Evolutionary conservation across 73 alveolate genomes (phyloP), one percentile per base, ranked within the genome.

Genomic region (Blepharisma stoltei): DNA sequence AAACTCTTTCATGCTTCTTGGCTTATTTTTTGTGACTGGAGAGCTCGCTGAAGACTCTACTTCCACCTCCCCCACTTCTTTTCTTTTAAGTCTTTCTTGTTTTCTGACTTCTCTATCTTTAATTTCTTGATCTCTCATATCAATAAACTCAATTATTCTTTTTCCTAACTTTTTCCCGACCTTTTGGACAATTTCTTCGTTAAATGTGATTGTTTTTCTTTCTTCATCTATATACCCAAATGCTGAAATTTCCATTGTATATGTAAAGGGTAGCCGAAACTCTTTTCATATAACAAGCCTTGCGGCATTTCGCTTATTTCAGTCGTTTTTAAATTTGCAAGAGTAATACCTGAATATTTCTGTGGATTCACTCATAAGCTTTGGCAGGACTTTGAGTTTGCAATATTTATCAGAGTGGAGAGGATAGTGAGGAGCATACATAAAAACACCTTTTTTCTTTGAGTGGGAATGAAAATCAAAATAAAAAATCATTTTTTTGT

Each of bases 381-480:
- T 78, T 0, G 96, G 93, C n/a, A 86, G 77, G 0, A 89, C 85
- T 53, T 89, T 86, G 69, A 76, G 84, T 49, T 86, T 77, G 46
- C 81, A 32, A 50, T 47, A 18, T 14, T 14, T 14, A 14, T 50
- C 65, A 50, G 65, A 9, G 65, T 87, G 90, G 9, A 84, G 54
- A 18, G 86, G 86, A 65, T 41, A 78, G 52, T 83, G 67, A 46
- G 84, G 84, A 6, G 86, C 89, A 80, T 78, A 78, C 7, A 84
- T 84, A 37, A 84, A 78, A 6, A 84, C 85, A 50, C 71, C 70
- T 55, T 88, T 84, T 81, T 89, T 89, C 70, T 87, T 86, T 27
- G 89, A 75, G 67, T 89, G 96, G 4, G 93, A 93, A 83, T 89
- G 96, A 83, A 89, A 82, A 75, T 89, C 96, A 71, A 86, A 43